These are phyloP conservation scores for Botrytis medusae DNA, from an alignment of 2,329 filamentous ascomycete genomes.

Conservation along the genomic window DNA sequence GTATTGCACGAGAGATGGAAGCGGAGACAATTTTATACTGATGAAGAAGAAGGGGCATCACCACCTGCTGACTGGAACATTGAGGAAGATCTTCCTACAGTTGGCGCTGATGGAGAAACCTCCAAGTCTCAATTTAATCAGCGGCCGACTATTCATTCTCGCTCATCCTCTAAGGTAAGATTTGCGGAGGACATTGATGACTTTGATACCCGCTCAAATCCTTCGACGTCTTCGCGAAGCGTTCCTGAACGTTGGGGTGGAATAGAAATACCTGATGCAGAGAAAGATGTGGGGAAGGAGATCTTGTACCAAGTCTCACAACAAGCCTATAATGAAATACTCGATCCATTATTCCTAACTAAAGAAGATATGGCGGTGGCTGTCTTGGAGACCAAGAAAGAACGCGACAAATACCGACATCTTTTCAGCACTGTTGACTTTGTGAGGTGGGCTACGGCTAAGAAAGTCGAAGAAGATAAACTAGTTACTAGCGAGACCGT, in stretches of 20 bases:
- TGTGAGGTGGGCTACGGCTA: constrained; percentile 36
- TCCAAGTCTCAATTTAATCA: constrained; percentile 47
- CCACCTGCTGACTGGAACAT: constrained; percentile 63
- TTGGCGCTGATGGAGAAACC: constrained; percentile 42
- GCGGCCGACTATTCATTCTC: constrained; percentile 53
- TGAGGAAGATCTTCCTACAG: constrained; percentile 54
- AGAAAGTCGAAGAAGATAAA: constrained; percentile 21
- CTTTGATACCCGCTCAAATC: constrained; percentile 68
- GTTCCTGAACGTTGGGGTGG: constrained; percentile 74
- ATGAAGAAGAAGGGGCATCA: constrained; percentile 77
- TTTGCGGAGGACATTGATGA: constrained; percentile 73
- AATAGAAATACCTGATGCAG: constrained; percentile 75
- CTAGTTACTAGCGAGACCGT: background rate
- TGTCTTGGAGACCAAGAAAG: constrained; percentile 60
- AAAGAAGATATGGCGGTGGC: constrained; percentile 75
- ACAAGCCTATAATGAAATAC: constrained; percentile 87
- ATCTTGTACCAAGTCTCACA: constrained; percentile 90
- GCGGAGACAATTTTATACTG: constrained; percentile 76
- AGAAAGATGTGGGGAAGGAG: constrained; percentile 70
- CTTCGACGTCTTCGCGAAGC: constrained; percentile 69
- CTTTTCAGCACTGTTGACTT: constrained; percentile 48
- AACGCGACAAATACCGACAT: constrained; percentile 57
- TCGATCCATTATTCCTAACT: constrained; percentile 80
- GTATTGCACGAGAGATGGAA: constrained; percentile 70
- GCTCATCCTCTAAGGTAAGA: constrained; percentile 76